Evolutionary conservation across 2,329 filamentous ascomycete species (phyloP).

Genomic region (Ophiostoma piceae): DNA sequence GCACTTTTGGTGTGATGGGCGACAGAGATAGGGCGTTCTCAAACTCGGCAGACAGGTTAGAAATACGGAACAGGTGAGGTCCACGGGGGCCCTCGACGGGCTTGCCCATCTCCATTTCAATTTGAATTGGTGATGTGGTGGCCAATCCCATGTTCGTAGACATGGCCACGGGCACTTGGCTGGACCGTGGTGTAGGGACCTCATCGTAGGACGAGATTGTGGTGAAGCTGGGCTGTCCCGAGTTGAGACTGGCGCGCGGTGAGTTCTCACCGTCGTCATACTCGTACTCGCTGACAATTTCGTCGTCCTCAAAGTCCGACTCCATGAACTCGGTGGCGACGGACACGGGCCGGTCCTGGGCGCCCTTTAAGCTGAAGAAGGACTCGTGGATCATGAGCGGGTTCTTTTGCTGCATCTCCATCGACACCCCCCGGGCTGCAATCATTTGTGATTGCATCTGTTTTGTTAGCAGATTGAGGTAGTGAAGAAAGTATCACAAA

Average conservation of each 20-base stretch:
- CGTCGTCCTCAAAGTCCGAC: slow-evolving; percentile 67
- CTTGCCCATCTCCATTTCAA: slow-evolving; percentile 43
- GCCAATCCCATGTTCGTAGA: slow-evolving; percentile 42
- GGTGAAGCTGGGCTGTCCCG: slow-evolving; percentile 70
- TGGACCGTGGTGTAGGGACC: slow-evolving; percentile 68
- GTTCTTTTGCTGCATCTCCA: slow-evolving; percentile 51
- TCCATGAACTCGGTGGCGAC: slow-evolving; percentile 73
- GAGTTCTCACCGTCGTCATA: slow-evolving; percentile 58
- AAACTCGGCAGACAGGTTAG: slow-evolving; percentile 54
- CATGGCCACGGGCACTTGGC: slow-evolving; percentile 34
- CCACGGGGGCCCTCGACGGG: slow-evolving; percentile 74
- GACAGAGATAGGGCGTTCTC: slow-evolving; percentile 62
- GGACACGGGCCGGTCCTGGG: slow-evolving; percentile 57
- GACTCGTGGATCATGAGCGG: slow-evolving; percentile 44
- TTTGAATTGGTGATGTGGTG: slow-evolving; percentile 52
- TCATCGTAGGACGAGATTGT: slow-evolving; percentile 86
- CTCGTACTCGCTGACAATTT: slow-evolving; percentile 51
- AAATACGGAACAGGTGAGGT: slow-evolving; percentile 78
- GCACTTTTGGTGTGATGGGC: slow-evolving; percentile 55
- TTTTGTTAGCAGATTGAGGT: slow-evolving; percentile 11
- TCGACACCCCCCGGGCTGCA: slow-evolving; percentile 35
- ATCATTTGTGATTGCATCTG: slow-evolving; percentile 25
- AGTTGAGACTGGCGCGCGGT: slow-evolving; percentile 62
- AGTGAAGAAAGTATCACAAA: background rate
- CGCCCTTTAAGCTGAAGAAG: slow-evolving; percentile 55